phyloP scores from a whole-genome alignment of 2,329 filamentous ascomycete species.

The Ascomycota sp. region DNA sequence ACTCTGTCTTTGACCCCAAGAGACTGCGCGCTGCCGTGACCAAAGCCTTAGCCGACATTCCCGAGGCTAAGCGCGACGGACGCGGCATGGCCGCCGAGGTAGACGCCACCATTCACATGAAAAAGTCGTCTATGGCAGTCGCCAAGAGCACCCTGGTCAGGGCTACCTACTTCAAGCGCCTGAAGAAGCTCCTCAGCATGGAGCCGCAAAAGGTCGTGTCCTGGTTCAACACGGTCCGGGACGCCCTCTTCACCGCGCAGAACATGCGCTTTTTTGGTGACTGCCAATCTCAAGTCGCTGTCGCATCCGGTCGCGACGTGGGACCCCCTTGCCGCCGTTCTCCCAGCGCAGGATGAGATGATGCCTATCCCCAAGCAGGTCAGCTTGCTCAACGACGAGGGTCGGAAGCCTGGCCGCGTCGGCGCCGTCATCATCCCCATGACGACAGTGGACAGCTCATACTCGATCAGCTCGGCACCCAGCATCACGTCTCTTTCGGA shows the following conservation, averaged over 20 bases:
- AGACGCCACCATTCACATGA: slow-evolving; percentile 61
- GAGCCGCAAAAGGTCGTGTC: slow-evolving; percentile 55
- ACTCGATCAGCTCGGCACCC: slow-evolving; percentile 52
- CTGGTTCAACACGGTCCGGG: slow-evolving; percentile 59
- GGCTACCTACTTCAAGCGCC: slow-evolving; percentile 66
- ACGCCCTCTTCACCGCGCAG: slow-evolving; percentile 56
- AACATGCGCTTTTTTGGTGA: slow-evolving; percentile 76
- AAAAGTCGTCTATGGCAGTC: slow-evolving; percentile 54
- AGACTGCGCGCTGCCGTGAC: slow-evolving; percentile 44
- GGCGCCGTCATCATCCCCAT: slow-evolving; percentile 70
- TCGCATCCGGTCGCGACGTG: slow-evolving; percentile 59
- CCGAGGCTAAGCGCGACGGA: slow-evolving; percentile 77
- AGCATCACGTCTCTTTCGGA: slow-evolving; percentile 61
- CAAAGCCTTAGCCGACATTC: slow-evolving; percentile 79
- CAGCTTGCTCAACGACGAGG: slow-evolving; percentile 55
- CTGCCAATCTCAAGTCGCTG: slow-evolving; percentile 59
- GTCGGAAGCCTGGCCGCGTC: slow-evolving; percentile 51
- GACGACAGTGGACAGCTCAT: slow-evolving; percentile 82
- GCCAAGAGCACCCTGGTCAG: slow-evolving; percentile 71
- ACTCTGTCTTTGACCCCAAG: slow-evolving; percentile 64
- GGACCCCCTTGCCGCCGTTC: slow-evolving; percentile 28
- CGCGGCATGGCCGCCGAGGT: slow-evolving; percentile 43
- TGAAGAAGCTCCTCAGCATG: slow-evolving; percentile 61
- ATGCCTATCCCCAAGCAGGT: slow-evolving; percentile 50
- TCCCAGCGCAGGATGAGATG: slow-evolving; percentile 25